Conservation (phyloP, 495 filamentous ascomycete species). For the Darksidea phi region DNA sequence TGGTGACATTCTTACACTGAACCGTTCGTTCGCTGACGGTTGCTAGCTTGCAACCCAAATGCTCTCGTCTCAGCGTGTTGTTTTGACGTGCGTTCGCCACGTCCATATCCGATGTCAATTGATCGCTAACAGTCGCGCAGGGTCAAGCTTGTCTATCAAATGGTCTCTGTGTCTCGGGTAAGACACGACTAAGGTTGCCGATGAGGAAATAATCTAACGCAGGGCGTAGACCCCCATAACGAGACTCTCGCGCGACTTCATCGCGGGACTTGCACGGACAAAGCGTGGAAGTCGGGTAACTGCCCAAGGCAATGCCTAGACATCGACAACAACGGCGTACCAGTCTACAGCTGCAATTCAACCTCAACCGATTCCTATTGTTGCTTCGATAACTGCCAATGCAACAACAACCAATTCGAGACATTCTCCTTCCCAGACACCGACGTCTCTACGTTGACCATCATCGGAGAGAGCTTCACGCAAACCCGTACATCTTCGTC, state of each 20-base stretch:
- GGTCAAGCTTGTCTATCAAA: slow-evolving; percentile 30
- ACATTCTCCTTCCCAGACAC: slow-evolving; percentile 4
- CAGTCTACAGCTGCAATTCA: slow-evolving; percentile 17
- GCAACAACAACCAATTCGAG: slow-evolving; percentile 1
- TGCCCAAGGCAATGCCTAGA: slow-evolving; percentile 22
- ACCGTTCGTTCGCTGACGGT: background rate
- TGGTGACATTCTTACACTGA: background rate
- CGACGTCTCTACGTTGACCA: slow-evolving; percentile 20
- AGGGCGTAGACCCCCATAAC: slow-evolving; percentile 16
- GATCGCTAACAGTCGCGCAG: background rate
- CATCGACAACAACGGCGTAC: slow-evolving; percentile 14
- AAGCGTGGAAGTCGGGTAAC: slow-evolving; percentile 13
- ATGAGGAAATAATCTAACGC: background rate
- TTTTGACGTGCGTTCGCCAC: slow-evolving; percentile 9
- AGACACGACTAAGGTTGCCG: too few relatives aligned
- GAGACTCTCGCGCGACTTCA: slow-evolving; percentile 11
- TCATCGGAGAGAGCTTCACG: slow-evolving; percentile 26
- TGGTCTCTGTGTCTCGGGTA: slow-evolving; percentile 29
- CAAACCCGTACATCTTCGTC: slow-evolving; percentile 6
- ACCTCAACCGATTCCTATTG: slow-evolving; percentile 20
- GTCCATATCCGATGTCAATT: background rate
- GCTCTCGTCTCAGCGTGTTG: slow-evolving; percentile 19
- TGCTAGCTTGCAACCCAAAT: slow-evolving; percentile 20
- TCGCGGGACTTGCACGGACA: slow-evolving; percentile 26
- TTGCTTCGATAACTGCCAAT: slow-evolving; percentile 25